Conservation (phyloP, 2,329 filamentous ascomycete genomes). For the Colletotrichum eleusines region DNA sequence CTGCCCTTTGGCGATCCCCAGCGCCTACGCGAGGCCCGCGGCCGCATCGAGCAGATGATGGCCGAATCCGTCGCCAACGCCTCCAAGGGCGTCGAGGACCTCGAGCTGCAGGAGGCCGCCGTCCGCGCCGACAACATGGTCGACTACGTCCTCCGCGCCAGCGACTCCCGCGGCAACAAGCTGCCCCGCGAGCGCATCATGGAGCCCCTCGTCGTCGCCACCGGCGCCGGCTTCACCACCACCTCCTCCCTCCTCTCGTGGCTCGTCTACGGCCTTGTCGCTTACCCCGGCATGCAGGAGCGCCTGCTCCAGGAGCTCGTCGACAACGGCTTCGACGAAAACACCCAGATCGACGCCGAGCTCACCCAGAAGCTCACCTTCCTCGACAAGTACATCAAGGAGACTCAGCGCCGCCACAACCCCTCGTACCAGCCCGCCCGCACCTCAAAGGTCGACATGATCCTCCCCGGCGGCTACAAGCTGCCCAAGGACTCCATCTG, state of each 20-base stretch:
- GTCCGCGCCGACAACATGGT: conserved; percentile 59
- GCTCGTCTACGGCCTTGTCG: conserved; percentile 66
- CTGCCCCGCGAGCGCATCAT: conserved; percentile 59
- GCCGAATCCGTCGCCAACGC: conserved; percentile 54
- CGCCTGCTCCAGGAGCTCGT: conserved; percentile 69
- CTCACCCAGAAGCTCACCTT: conserved; percentile 61
- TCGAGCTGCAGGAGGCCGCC: conserved; percentile 62
- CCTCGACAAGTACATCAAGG: conserved; percentile 71
- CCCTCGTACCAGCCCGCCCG: conserved; percentile 72
- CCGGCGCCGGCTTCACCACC: conserved; percentile 71
- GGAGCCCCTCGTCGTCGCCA: conserved; percentile 61
- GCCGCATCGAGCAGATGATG: conserved; percentile 53
- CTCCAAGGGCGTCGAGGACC: conserved; percentile 53
- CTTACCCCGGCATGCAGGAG: conserved; percentile 68
- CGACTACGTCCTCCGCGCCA: conserved; percentile 67
- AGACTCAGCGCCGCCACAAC: conserved; percentile 70
- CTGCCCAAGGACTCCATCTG: conserved; percentile 65
- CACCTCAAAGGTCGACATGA: conserved; percentile 65
- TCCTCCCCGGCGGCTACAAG: conserved; percentile 70
- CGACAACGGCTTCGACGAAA: conserved; percentile 58
- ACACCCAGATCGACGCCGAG: conserved; percentile 61
- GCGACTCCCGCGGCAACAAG: conserved; percentile 66
- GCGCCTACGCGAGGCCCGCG: conserved; percentile 52
- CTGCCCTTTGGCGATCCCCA: conserved; percentile 70
- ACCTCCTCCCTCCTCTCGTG: conserved; percentile 70